Base-by-base conservation (phyloP, 306 rosid species). In the Pueraria montana region DNA sequence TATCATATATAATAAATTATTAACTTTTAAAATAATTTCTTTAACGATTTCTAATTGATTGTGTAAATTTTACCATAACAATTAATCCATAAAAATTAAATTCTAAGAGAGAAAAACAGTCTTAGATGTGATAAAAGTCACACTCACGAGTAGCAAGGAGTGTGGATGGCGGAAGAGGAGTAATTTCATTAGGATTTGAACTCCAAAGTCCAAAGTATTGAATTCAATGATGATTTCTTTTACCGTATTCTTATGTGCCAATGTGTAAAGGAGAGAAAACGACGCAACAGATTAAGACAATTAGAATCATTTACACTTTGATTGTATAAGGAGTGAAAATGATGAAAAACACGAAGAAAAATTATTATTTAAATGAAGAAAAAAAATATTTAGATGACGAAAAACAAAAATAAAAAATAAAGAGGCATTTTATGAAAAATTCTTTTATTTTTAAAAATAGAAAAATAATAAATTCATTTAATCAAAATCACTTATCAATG, bases 161-260 rank as follows among this genome's bases (percentile, higher is more conserved):
- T 1, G 2, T 27, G 32, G 3, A 27, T n/a, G n/a, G n/a, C 32
- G 3, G 32, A 27, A 27, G 43, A 38, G 43, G 9, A 11, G 17
- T 32, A 77, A 62, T 27, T 61, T 42, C n/a, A 42, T 61, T 62
- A 43, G 81, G 81, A 61, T 43, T 75, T 55, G 53, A 75, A 48
- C 79, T 74, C 34, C 7, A 8, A 20, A 34, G 40, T 34, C 40
- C 40, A 34, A 21, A 32, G 11, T 17, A 17, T 27, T 50, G 65
- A 52, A 50, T 52, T 18, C 3, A 58, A 58, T 21, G 4, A 21
- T 58, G 4, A 20, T 20, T 8, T 21, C 14, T 7, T 56, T 20
- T 1, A 4, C 6, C 1, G 5, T 49, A 2, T 52, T 74, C 49
- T 34, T 32, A 2, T 52, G 21, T 20, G n/a, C 12, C 3, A 23